A percentile compares a stretch with the other conserved stretches of the same genome.
These are phyloP conservation scores for Thalassiosira exigua DNA, from an alignment of 352 stramenopile species.

Conservation along the genomic window DNA sequence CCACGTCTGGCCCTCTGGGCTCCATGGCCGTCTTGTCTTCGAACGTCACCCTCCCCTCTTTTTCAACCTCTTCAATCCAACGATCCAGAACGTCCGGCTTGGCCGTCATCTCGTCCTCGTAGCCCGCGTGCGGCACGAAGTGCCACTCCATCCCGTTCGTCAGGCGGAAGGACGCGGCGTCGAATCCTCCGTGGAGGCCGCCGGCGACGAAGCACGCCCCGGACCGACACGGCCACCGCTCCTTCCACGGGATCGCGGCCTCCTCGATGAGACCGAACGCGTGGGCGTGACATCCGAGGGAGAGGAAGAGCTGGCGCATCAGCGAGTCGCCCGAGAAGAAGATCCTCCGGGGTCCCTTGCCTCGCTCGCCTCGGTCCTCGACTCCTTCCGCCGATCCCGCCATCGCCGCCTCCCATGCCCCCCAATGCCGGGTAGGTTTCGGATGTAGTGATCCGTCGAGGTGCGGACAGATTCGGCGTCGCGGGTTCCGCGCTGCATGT, in stretches of 20 bases:
- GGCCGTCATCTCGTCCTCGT: constrained; percentile 4
- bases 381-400: background rate
- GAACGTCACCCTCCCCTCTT: constrained; percentile 26
- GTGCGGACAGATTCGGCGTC: background rate
- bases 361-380: background rate
- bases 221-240: constrained; percentile 10
- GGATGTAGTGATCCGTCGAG: constrained; percentile 24
- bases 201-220: background rate
- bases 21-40: constrained; percentile 16
- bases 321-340: constrained; percentile 43
- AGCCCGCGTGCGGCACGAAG: constrained; percentile 30
- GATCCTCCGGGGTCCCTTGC: constrained; percentile 4
- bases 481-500: constrained; percentile 1
- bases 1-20: constrained; percentile 9
- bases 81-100: constrained; percentile 16
- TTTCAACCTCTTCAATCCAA: constrained; percentile 12
- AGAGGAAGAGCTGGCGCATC: constrained; percentile 36
- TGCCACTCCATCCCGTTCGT: constrained; percentile 33
- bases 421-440: constrained; percentile 8
- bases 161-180: constrained; percentile 28
- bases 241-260: constrained; percentile 25
- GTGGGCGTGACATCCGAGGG: constrained; percentile 30
- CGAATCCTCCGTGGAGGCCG: constrained; percentile 30
- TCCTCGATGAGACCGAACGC: constrained; percentile 17
- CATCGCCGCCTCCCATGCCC: constrained; percentile 1